Evolutionary conservation across 2,329 filamentous ascomycete species (phyloP).

Genomic region (Alternaria angustiovoidea): DNA sequence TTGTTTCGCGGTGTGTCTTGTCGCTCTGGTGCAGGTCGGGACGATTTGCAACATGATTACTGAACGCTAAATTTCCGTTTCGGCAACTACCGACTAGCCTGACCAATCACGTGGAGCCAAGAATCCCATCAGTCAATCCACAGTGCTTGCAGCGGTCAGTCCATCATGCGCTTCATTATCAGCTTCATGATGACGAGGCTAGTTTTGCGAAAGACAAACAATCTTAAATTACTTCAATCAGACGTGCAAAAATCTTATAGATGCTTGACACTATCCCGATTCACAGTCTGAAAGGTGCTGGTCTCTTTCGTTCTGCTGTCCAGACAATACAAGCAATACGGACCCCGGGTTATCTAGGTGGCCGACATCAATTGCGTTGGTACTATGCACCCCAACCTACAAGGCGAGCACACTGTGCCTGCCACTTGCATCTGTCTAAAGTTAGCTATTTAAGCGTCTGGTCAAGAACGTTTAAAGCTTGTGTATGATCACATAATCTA

Average conservation of each 20-base stretch:
- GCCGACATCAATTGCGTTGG: neutral
- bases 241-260: neutral
- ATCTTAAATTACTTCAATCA: neutral
- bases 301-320: neutral
- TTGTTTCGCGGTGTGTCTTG: neutral
- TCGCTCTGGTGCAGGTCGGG: slow-evolving; percentile 1
- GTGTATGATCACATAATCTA: neutral
- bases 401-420: neutral
- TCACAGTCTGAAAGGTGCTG: neutral
- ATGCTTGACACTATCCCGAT: neutral
- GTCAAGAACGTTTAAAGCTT: neutral
- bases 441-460: neutral
- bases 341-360: neutral
- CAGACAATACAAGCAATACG: neutral
- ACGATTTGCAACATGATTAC: slow-evolving; percentile 1
- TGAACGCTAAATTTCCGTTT: slow-evolving; percentile 2
- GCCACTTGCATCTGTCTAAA: neutral
- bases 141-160: neutral
- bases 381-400: neutral
- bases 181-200: neutral
- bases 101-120: neutral
- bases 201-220: neutral
- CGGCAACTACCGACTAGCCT: neutral
- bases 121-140: neutral
- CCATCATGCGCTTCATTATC: neutral